Base-by-base conservation (phyloP, 495 filamentous ascomycete genomes). In the Xylaria flabelliformis region DNA sequence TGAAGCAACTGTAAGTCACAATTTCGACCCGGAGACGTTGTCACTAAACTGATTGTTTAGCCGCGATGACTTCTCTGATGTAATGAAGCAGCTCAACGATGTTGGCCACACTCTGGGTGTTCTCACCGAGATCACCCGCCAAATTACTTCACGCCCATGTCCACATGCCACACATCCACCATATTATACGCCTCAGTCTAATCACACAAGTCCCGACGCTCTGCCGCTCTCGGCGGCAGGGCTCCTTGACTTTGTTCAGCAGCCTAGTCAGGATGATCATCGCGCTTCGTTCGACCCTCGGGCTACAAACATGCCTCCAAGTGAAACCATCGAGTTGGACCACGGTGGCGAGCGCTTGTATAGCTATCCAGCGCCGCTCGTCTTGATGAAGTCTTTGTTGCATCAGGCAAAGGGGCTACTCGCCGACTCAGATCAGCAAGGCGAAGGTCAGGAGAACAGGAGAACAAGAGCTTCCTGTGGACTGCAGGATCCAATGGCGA, bases 61-160 rank as follows among this genome's bases (percentile, higher is more conserved):
- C 8, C 73, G 73, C 29, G 65, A 74, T 66, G 73, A 74, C 39
- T 74, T 74, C 65, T 72, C 73, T 19, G 63, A 53, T 24, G 73
- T 74, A n/a, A 29, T 72, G n/a, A 55, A 64, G 9, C 73, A 53
- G 48, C 73, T 74, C n/a, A 62, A 59, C 34, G 69, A 69, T 19
- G 65, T 74, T 24, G 73, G 62, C 36, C 46, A 74, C 29, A 50
- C 73, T 51, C 32, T 74, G 48, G 63, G 46, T 26, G 62, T 55
- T 6, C 70, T 74, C 17, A 72, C 73, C 24, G 46, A 72, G 42
- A 59, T 74, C 48, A 72, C 69, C 56, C 51, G 44, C 32, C 73
- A 74, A 41, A 58, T 72, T n/a, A 64, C 72, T 42, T 46, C 67
- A 56, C 67, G 67, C 55, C 39, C 67, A 39, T 71, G 32, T 73